Percentiles rank a stretch among this genome's conserved stretches.
Evolutionary conservation across 306 rosid species (phyloP).

Genomic region (Adenanthera pavonina): DNA sequence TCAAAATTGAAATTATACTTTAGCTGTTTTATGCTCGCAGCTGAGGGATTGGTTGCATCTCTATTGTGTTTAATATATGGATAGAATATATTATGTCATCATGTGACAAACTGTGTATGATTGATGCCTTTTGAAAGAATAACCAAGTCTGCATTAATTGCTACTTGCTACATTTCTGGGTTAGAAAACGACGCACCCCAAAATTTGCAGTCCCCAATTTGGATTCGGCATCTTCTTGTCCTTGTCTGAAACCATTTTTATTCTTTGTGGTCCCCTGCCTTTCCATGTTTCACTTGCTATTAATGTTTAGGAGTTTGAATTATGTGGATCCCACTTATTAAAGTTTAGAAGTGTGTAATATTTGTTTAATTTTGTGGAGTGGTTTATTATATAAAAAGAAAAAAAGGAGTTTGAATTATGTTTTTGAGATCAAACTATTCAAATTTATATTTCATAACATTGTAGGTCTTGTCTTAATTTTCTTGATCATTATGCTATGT

Average conservation of each 20-base stretch:
- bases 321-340: not conserved
- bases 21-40: not conserved
- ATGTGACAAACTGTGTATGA: not conserved
- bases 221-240: not conserved
- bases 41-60: not conserved
- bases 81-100: not conserved
- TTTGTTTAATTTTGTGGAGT: not conserved
- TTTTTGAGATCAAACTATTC: not conserved
- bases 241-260: not conserved
- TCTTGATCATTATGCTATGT: not conserved
- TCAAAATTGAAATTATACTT: not conserved
- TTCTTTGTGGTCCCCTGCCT: slow-evolving; percentile 23
- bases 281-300: not conserved
- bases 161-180: not conserved
- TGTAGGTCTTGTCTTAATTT: not conserved
- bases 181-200: not conserved
- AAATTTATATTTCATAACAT: not conserved
- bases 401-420: not conserved
- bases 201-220: not conserved
- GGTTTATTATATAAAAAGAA: not conserved
- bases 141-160: not conserved
- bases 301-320: not conserved
- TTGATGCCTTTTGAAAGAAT: not conserved
- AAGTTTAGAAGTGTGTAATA: not conserved
- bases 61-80: not conserved